Evolutionary conservation across 2,329 filamentous ascomycete genomes (phyloP), one percentile per base, ranked within the genome.

Genomic region (Pestalotiopsis sp.): DNA sequence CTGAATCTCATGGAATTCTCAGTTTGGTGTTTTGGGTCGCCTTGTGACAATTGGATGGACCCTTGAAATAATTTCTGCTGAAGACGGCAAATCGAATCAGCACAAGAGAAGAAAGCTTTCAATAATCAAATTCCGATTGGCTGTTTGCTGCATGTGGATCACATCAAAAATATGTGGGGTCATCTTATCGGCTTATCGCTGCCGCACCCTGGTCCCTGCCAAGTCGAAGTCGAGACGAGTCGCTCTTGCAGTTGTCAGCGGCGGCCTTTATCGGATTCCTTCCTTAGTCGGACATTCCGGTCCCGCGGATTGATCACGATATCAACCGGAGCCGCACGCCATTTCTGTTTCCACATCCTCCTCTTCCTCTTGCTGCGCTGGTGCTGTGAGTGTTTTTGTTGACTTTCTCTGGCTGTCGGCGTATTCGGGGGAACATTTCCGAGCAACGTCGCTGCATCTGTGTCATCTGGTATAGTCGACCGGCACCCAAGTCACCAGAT

Each of bases 1-100:
- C n/a, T 23, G 25, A 68, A 20, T 49, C 62, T 66, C 68, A 69
- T 69, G 23, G 68, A 60, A 60, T 49, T 63, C 9, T 36, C 12
- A n/a, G 23, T 17, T 52, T 31, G n/a, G 4, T 55, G 27, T 25
- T 36, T 20, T n/a, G 17, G 36, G 61, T 20, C 9, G 6, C 17
- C 23, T 9, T 17, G 14, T 20, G 27, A 39, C n/a, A 12, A 27
- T 38, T 11, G 25, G 27, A 20, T 62, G 14, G 59, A 41, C n/a
- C 25, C 27, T 62, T 12, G 36, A 62, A 62, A 62, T 38, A 52
- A 65, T 57, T 57, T 65, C 27, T 23, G 62, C 45, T 25, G 31
- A 67, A 62, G 17, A 27, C 38, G 23, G 12, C 14, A 23, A 52
- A 45, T 64, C 38, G 36, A 49, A 52, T 20, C 38, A 17, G 27